Evolutionary conservation across 768 basidiomycete species (phyloP).

Genomic region (Multifurca ochricompacta): DNA sequence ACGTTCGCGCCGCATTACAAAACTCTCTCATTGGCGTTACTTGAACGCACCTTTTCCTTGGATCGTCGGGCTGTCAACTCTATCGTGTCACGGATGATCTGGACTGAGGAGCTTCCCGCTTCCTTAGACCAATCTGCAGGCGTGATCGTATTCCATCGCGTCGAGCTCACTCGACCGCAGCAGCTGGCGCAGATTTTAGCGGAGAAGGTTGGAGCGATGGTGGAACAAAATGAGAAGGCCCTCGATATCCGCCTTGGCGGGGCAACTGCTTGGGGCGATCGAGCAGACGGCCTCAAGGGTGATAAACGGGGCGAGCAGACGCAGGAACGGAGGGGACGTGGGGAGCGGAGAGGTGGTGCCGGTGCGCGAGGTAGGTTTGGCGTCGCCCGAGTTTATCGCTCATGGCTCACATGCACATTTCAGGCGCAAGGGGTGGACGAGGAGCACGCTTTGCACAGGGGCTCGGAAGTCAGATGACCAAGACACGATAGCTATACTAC

Average conservation of each 20-base stretch:
- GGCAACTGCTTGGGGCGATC: conserved; percentile 53
- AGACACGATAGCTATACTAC: conserved; percentile 2
- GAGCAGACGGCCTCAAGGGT: conserved; percentile 61
- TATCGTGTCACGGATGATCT: conserved; percentile 97
- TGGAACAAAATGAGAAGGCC: conserved; percentile 89
- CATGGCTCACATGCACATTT: not conserved
- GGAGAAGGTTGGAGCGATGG: conserved; percentile 77
- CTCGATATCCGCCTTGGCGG: conserved; percentile 79
- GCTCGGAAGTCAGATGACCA: conserved; percentile 18
- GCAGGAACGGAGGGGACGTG: conserved; percentile 69
- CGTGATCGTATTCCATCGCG: conserved; percentile 89
- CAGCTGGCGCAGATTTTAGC: conserved; percentile 85
- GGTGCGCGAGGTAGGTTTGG: conserved; percentile 25
- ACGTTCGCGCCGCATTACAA: conserved; percentile 94
- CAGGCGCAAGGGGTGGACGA: conserved; percentile 17
- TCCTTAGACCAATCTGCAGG: conserved; percentile 87
- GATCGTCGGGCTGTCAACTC: conserved; percentile 77
- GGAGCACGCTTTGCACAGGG: conserved; percentile 20
- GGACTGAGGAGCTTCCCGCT: conserved; percentile 91
- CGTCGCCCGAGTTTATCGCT: not conserved
- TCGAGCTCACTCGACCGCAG: conserved; percentile 82
- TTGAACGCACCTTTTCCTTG: conserved; percentile 83
- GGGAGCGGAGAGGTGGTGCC: conserved; percentile 56
- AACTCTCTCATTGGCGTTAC: conserved; percentile 79
- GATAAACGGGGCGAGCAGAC: conserved; percentile 77